These are phyloP conservation scores for Boletus pseudopeckii DNA, from an alignment of 768 basidiomycete species.

Conservation along the genomic window DNA sequence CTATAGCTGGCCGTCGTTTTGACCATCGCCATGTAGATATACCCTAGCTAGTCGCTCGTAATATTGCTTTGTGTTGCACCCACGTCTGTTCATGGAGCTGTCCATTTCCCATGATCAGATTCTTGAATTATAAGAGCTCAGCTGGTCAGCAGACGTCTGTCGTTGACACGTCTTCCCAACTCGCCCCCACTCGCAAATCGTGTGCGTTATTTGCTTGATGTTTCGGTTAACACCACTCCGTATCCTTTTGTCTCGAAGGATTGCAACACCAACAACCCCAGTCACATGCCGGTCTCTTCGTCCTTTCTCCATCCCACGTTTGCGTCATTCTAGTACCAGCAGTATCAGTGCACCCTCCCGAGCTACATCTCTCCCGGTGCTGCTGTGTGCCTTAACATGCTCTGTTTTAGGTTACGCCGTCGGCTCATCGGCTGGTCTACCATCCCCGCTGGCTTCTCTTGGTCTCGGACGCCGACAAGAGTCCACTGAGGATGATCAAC, in stretches of 20 bases:
- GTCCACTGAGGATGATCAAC: conserved; percentile 11
- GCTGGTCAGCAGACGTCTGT: background rate
- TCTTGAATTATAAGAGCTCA: background rate
- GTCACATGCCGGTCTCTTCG: background rate
- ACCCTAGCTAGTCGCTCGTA: conserved; percentile 7
- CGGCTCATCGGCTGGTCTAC: conserved; percentile 8
- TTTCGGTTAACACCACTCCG: conserved; percentile 10
- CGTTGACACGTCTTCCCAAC: background rate
- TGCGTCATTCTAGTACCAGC: conserved; percentile 11
- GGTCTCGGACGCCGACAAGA: background rate
- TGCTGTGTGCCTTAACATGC: conserved; percentile 19
- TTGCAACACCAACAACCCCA: background rate
- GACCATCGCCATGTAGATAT: conserved; percentile 4
- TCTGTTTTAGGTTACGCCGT: conserved; percentile 21
- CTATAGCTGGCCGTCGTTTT: conserved; percentile 7
- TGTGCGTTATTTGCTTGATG: conserved; percentile 1
- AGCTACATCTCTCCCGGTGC: background rate
- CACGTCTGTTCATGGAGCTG: background rate
- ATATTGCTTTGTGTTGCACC: background rate
- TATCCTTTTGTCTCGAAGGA: background rate
- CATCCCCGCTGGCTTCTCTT: conserved; percentile 6
- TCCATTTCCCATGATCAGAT: background rate
- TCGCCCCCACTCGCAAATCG: background rate
- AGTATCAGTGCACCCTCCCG: background rate
- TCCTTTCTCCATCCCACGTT: background rate